Conservation (phyloP, 139 green algal species). For the Gonium pectorale region DNA sequence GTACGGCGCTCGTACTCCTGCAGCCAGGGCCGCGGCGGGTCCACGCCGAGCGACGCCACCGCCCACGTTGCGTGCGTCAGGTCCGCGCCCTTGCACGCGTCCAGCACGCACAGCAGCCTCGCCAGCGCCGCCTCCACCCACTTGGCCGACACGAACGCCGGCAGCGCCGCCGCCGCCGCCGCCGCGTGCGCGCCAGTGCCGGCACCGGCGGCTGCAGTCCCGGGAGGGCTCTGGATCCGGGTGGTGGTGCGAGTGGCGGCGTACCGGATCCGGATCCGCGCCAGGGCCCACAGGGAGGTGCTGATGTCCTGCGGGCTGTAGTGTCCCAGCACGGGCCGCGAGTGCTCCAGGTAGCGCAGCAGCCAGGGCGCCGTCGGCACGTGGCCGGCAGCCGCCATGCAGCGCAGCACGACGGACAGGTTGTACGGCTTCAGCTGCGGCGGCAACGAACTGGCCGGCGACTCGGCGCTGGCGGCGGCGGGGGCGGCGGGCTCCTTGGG, state of each 20-base stretch:
- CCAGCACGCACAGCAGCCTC: background rate
- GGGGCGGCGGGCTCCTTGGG: background rate
- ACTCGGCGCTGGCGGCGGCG: background rate
- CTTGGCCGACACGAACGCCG: background rate
- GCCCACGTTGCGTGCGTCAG: constrained; percentile 12
- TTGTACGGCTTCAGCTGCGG: constrained; percentile 8
- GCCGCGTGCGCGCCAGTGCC: too few relatives aligned
- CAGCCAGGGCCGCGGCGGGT: background rate
- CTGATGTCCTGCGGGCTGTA: background rate
- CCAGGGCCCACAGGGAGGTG: constrained; percentile 18
- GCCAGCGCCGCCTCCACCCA: constrained; percentile 8
- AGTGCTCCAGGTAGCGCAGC: constrained; percentile 23
- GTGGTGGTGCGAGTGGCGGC: too few relatives aligned
- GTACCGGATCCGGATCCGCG: constrained; percentile 7
- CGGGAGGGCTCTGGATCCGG: too few relatives aligned
- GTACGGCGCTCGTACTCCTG: background rate
- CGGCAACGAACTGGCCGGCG: background rate
- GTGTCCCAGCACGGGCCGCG: constrained; percentile 1
- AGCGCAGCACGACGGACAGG: constrained; percentile 12
- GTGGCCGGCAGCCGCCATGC: constrained; percentile 19
- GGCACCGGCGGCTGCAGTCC: too few relatives aligned
- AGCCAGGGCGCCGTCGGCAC: background rate
- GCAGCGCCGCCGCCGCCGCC: background rate
- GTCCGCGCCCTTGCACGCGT: background rate
- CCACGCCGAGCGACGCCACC: background rate